These are phyloP conservation scores for Tremellales sp. DNA, from an alignment of 1,284 basidiomycete species.

Conservation along the genomic window DNA sequence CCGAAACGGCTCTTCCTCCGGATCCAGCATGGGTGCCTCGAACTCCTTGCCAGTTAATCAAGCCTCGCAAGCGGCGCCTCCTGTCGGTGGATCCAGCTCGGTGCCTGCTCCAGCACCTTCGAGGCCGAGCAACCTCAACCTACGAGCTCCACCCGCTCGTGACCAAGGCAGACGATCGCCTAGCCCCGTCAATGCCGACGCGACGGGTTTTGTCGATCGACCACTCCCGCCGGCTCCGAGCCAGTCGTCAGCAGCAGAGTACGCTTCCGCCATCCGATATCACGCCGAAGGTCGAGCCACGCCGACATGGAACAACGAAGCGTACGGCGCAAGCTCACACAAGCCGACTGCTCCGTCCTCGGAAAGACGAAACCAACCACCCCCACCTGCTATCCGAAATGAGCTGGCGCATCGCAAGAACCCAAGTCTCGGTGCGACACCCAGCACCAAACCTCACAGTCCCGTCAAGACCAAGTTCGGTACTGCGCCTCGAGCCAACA, in stretches of 20 bases:
- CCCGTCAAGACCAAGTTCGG: slow-evolving; percentile 30
- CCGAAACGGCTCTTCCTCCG: slow-evolving; percentile 4
- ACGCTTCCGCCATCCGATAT: slow-evolving; percentile 21
- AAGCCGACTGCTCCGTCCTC: too few relatives aligned
- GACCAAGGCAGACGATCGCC: slow-evolving; percentile 31
- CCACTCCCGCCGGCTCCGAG: slow-evolving; percentile 30
- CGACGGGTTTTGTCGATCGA: slow-evolving; percentile 21
- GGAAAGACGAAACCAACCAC: too few relatives aligned
- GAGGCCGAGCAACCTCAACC: slow-evolving; percentile 12
- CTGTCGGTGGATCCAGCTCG: too few relatives aligned
- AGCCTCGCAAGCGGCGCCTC: too few relatives aligned
- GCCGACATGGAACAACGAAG: slow-evolving; percentile 11
- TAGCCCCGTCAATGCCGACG: slow-evolving; percentile 28
- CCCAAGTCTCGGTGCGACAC: slow-evolving; percentile 10
- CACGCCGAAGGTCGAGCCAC: slow-evolving; percentile 12
- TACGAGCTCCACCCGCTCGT: slow-evolving; percentile 31
- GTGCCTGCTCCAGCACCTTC: slow-evolving; percentile 16
- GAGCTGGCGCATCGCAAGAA: slow-evolving; percentile 13
- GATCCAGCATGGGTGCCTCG: slow-evolving; percentile 10
- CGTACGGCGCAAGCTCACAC: slow-evolving; percentile 2
- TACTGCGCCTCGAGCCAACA: slow-evolving; percentile 9
- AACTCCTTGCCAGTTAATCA: too few relatives aligned
- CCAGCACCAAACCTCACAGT: slow-evolving; percentile 16
- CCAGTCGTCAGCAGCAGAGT: slow-evolving; percentile 25
- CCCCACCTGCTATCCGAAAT: too few relatives aligned